A percentile compares a stretch with the other conserved stretches of the same genome.
These are phyloP conservation scores for Rubroboletus satanas DNA, from an alignment of 768 basidiomycete genomes.

Conservation along the genomic window DNA sequence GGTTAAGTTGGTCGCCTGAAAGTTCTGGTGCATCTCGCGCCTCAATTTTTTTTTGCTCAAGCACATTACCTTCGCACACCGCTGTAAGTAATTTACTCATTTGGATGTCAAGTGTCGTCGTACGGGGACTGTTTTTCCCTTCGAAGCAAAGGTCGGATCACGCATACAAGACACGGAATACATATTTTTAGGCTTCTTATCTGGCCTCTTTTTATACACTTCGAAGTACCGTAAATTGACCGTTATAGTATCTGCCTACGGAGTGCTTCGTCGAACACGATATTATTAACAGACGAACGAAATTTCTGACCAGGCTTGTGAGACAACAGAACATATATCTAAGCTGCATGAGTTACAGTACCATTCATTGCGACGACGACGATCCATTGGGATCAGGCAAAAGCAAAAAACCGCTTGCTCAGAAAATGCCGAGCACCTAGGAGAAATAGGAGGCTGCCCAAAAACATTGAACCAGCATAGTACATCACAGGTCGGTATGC, in stretches of 20 bases:
- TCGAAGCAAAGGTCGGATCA: constrained; percentile 28
- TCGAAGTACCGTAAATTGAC: background rate
- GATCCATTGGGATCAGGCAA: constrained; percentile 2
- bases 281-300: background rate
- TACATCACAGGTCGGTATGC: constrained; percentile 33
- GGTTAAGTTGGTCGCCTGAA: too few relatives aligned
- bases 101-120: constrained; percentile 69
- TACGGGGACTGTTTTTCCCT: constrained; percentile 59
- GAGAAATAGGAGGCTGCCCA: constrained; percentile 22
- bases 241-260: background rate
- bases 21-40: too few relatives aligned
- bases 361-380: background rate
- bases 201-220: background rate
- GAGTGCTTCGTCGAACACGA: background rate
- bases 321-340: background rate
- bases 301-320: background rate
- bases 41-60: too few relatives aligned
- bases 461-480: constrained; percentile 26
- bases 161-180: constrained; percentile 9
- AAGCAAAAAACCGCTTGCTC: constrained; percentile 9
- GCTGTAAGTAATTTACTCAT: too few relatives aligned
- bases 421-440: constrained; percentile 9
- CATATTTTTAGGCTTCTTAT: background rate
- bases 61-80: too few relatives aligned
- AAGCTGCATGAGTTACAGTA: background rate